phyloP scores from a whole-genome alignment of 176 grass and related monocot genomes.

The Leersia perrieri region DNA sequence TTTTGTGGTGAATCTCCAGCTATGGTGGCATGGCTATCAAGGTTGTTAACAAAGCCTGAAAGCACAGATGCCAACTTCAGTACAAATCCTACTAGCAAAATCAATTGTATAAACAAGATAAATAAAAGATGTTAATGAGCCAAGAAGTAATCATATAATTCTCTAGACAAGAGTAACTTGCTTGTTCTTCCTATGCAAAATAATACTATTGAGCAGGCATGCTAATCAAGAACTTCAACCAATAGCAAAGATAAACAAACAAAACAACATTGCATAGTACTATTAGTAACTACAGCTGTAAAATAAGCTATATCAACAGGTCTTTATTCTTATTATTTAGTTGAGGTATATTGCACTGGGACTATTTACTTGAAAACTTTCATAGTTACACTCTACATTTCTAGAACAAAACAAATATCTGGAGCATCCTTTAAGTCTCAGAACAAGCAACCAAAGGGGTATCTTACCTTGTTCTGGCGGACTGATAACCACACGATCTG shows the following conservation, averaged over 20 bases:
- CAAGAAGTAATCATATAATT: neutral
- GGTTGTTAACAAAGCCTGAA: slow-evolving; percentile 26
- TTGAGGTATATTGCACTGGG: neutral
- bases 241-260: neutral
- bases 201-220: neutral
- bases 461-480: slow-evolving; percentile 48
- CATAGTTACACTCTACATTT: neutral
- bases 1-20: slow-evolving; percentile 10
- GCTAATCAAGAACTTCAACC: neutral
- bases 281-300: neutral
- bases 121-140: neutral
- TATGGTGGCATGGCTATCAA: neutral
- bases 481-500: slow-evolving; percentile 36
- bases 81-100: neutral
- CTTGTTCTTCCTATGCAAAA: neutral
- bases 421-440: neutral
- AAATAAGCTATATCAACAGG: neutral
- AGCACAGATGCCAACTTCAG: neutral
- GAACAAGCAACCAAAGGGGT: neutral
- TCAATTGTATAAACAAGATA: neutral
- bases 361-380: neutral
- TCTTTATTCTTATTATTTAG: neutral
- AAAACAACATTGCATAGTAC: neutral
- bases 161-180: slow-evolving; percentile 1
- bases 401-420: neutral